Evolutionary conservation across 2,329 filamentous ascomycete genomes (phyloP).

Genomic region (Diaporthe citrichinensis): DNA sequence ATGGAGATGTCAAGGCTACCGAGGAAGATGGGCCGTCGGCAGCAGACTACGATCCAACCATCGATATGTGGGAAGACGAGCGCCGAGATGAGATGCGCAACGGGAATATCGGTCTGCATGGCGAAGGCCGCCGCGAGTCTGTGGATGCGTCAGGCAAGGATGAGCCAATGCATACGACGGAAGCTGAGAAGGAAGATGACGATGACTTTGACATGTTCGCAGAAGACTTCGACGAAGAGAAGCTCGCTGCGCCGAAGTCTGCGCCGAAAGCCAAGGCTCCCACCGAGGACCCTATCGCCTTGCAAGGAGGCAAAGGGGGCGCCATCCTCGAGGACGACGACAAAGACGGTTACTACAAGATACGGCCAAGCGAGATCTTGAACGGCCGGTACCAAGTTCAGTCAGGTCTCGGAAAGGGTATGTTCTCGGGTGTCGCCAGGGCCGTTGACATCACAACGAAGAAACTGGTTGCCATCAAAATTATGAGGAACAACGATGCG

Average conservation of each 20-base stretch:
- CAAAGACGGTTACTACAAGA: constrained; percentile 95
- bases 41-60: constrained; percentile 90
- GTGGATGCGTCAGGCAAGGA: constrained; percentile 45
- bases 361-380: constrained; percentile 91
- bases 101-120: constrained; percentile 66
- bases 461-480: constrained; percentile 92
- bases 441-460: constrained; percentile 83
- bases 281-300: constrained; percentile 63
- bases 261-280: constrained; percentile 51
- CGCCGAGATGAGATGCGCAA: constrained; percentile 77
- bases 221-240: constrained; percentile 79
- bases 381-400: constrained; percentile 92
- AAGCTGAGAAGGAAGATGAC: constrained; percentile 66
- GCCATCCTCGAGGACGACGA: constrained; percentile 94
- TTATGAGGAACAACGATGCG: constrained; percentile 96
- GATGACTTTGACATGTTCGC: constrained; percentile 92
- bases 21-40: constrained; percentile 86
- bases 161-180: constrained; percentile 50
- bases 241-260: constrained; percentile 69
- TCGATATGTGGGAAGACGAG: constrained; percentile 89
- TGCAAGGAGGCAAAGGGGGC: constrained; percentile 67
- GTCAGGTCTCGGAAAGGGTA: constrained; percentile 89
- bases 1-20: constrained; percentile 57
- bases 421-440: constrained; percentile 96
- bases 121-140: constrained; percentile 52